phyloP scores from a whole-genome alignment of 768 basidiomycete genomes.

The Pulveroboletus sp. region DNA sequence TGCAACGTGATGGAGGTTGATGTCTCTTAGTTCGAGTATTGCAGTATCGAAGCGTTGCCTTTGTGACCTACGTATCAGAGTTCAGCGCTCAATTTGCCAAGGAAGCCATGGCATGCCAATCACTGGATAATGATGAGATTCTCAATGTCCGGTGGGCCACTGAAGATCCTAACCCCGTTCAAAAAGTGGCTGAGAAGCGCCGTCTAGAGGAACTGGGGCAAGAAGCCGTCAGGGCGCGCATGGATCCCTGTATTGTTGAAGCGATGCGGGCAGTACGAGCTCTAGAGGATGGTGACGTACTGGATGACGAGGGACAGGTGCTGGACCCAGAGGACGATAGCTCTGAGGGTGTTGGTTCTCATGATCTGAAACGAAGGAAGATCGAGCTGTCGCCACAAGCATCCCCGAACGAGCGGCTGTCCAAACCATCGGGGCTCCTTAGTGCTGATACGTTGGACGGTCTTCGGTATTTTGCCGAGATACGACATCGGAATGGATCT shows the following conservation, averaged over 20 bases:
- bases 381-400: slow-evolving; percentile 26
- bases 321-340: slow-evolving; percentile 31
- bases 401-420: slow-evolving; percentile 28
- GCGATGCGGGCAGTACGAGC: slow-evolving; percentile 84
- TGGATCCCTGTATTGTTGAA: slow-evolving; percentile 87
- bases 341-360: slow-evolving; percentile 34
- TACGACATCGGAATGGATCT: slow-evolving; percentile 62
- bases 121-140: slow-evolving; percentile 94
- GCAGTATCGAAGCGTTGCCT: slow-evolving; percentile 92
- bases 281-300: slow-evolving; percentile 71
- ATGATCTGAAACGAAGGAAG: slow-evolving; percentile 34
- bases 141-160: slow-evolving; percentile 99
- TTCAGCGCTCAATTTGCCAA: slow-evolving; percentile 91
- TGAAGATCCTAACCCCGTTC: slow-evolving; percentile 93
- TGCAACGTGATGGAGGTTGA: slow-evolving; percentile 4
- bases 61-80: slow-evolving; percentile 91
- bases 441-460: slow-evolving; percentile 84
- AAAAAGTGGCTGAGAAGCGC: slow-evolving; percentile 80
- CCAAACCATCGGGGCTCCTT: slow-evolving; percentile 55
- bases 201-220: slow-evolving; percentile 81
- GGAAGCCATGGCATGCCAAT: slow-evolving; percentile 98
- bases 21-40: slow-evolving; percentile 68
- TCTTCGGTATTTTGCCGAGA: slow-evolving; percentile 85
- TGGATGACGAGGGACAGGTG: slow-evolving; percentile 34
- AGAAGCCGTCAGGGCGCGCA: slow-evolving; percentile 75